Percentiles rank a stretch among this genome's conserved stretches.
Evolutionary conservation across 1,284 basidiomycete species (phyloP).

Genomic region (Ustilago trichophora): DNA sequence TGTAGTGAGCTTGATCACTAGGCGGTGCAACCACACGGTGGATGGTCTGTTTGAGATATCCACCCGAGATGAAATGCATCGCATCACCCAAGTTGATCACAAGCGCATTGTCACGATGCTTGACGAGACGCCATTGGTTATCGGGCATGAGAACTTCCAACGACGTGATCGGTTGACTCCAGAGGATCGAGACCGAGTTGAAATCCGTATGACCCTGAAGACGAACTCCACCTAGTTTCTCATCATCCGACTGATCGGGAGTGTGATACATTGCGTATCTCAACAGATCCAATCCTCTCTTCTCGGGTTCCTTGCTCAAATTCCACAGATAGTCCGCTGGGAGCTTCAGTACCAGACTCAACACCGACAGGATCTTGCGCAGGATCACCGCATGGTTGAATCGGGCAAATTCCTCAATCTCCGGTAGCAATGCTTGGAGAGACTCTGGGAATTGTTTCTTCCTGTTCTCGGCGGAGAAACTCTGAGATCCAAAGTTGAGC

Average conservation of each 20-base stretch:
- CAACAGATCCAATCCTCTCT: conserved; percentile 67
- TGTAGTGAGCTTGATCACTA: conserved; percentile 66
- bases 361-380: conserved; percentile 67
- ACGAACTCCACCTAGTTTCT: conserved; percentile 66
- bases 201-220: conserved; percentile 70
- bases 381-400: conserved; percentile 67
- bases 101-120: conserved; percentile 65
- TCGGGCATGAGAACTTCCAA: conserved; percentile 68
- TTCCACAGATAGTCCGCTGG: conserved; percentile 68
- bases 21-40: conserved; percentile 68
- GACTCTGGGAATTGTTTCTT: conserved; percentile 46
- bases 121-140: conserved; percentile 68
- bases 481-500: conserved; percentile 68
- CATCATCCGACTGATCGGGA: conserved; percentile 62
- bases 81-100: conserved; percentile 65
- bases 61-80: conserved; percentile 61
- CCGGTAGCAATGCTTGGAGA: conserved; percentile 58
- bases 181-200: conserved; percentile 68
- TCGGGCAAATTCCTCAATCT: conserved; percentile 67
- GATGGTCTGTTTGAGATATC: conserved; percentile 67
- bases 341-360: conserved; percentile 68
- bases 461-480: conserved; percentile 51
- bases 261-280: conserved; percentile 69
- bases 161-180: conserved; percentile 68
- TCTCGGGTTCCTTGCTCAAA: conserved; percentile 67